Evolutionary conservation across 73 alveolate species (phyloP), one percentile per base, ranked within the genome.

Genomic region (Paraurostyla sp.): DNA sequence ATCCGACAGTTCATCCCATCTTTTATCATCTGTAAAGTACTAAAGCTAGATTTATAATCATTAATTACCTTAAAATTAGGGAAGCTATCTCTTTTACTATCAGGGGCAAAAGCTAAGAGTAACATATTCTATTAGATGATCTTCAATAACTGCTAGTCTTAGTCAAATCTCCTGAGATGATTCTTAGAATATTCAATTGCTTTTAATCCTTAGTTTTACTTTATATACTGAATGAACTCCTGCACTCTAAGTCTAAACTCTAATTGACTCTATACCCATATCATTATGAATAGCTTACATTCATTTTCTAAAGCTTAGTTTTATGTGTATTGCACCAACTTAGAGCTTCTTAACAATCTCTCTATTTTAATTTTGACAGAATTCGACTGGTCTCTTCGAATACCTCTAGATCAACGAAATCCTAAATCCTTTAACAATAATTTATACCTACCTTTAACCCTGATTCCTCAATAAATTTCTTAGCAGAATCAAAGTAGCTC

Each of bases 1-100:
- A 18, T 87, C 89, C 33, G 52, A 90, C 57, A 92, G 25, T 36
- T 56, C 71, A n/a, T 51, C 68, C 97, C 97, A 92, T 83, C 88
- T 76, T 33, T 92, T 75, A 0, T 89, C 95, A 80, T 84, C 83
- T 22, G 88, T 45, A 35, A 83, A 65, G 0, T 73, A 42, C 80
- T 89, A 71, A 38, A 4, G 20, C 2, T 13, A 48, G 11, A 32
- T n/a, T 13, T 45, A 73, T 0, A 11, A 45, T 6, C 0, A 43
- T 22, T 4, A 20, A 46, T 22, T 73, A 73, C 86, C 42, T 46
- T 73, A 27, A 71, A 89, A 13, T 50, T 13, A 23, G 73, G 49
- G 49, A 87, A 25, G 35, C 83, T 63, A 18, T 45, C 71, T 22
- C 50, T 41, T 43, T 75, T 35, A 41, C 38, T 9, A 6, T 89